Conservation (phyloP, 2,329 filamentous ascomycete species). For the Dothideomycetidae sp. region DNA sequence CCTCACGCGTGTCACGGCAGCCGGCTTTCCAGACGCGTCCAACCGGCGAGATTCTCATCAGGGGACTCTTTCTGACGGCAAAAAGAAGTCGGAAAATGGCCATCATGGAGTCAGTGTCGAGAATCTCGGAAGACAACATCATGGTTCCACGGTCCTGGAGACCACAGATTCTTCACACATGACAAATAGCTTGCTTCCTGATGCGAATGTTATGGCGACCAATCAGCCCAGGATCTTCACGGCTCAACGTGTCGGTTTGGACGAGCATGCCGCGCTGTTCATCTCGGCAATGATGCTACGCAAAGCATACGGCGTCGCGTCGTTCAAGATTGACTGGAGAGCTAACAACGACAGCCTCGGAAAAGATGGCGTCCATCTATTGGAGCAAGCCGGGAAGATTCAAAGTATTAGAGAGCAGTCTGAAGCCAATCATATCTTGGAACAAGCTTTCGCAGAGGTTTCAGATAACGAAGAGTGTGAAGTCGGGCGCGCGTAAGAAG, state of each 20-base stretch:
- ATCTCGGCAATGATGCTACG: conserved; percentile 17
- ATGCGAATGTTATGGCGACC: conserved; percentile 4
- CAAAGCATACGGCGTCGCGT: conserved; percentile 15
- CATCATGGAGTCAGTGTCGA: not conserved
- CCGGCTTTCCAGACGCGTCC: not conserved
- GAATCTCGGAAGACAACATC: not conserved
- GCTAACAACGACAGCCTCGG: conserved; percentile 17
- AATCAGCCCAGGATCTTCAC: not conserved
- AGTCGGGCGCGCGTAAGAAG: too few species aligned
- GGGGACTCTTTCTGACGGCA: too few species aligned
- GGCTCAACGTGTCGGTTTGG: conserved; percentile 22
- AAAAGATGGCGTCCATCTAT: conserved; percentile 21
- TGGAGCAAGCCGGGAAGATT: conserved; percentile 21
- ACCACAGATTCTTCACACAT: not conserved
- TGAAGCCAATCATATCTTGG: too few species aligned
- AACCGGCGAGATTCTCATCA: conserved; percentile 2
- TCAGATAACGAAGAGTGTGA: too few species aligned
- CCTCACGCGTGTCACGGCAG: conserved; percentile 23
- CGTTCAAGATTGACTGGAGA: conserved; percentile 22
- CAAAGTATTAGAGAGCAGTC: not conserved
- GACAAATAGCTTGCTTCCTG: not conserved
- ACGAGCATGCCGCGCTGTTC: conserved; percentile 27
- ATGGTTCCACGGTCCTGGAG: not conserved
- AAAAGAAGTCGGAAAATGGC: too few species aligned
- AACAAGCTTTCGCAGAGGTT: too few species aligned